Evolutionary conservation across 2,329 filamentous ascomycete species (phyloP), one percentile per base, ranked within the genome.

Genomic region (Penicillium sp.): DNA sequence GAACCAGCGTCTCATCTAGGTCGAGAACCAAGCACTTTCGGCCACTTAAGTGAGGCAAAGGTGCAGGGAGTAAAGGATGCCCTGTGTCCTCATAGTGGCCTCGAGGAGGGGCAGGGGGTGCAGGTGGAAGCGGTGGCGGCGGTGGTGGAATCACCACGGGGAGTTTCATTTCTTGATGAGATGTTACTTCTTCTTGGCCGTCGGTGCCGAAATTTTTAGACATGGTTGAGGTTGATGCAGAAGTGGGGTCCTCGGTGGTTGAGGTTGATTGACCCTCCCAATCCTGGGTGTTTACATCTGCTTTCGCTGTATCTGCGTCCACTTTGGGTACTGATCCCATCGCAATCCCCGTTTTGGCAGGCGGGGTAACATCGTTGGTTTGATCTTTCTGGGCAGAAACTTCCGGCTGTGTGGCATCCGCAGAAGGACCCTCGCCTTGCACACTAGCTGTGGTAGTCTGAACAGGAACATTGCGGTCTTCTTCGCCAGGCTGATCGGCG

Each of bases 21-120:
- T 99, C 94, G 43, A 99, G 82, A 17, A 99, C 93, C 38, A 99
- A 79, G 67, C 94, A 99, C 75, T 99, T 99, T 70, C 90, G 88
- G 28, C 91, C 91, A 73, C 88, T 86, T 67, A 94, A 85, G 65
- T 90, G 87, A 26, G 90, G 87, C 38, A 86, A 81, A 62, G 93
- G 84, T 0, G 92, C 87, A n/a, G 91, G 91, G 52, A 99, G 78
- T 35, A 99, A 80, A 76, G 84, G 86, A 62, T 84, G 84, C 47
- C 80, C 76, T 67, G 82, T 73, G 43, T 77, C 73, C 14, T 77
- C 63, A 10, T 61, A 48, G 59, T 73, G 10, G 73, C 69, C 42
- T 76, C 70, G 53, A 44, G 53, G 35, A 63, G 64, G 75, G 48
- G 61, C 74, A 31, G 65, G 59, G n/a, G 51, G 44, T 28, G 49